Percentiles rank a stretch among this genome's conserved stretches.
Conservation (phyloP, 129 eudicot genomes). For the Flaveria bidentis region DNA sequence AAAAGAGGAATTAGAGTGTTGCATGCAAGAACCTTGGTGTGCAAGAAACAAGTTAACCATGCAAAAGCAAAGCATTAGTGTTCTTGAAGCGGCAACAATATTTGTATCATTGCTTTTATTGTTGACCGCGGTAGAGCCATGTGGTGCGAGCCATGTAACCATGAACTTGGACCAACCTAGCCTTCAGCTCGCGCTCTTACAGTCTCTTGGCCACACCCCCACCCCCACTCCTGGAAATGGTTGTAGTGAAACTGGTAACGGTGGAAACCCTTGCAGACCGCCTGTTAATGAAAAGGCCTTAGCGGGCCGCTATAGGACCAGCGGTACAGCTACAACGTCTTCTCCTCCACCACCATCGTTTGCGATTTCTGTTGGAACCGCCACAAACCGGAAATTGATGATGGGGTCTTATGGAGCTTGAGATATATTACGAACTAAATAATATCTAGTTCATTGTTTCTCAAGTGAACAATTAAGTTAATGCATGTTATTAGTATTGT, state of each 20-base stretch:
- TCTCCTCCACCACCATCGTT: constrained; percentile 5
- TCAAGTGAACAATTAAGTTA: neutral
- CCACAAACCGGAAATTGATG: constrained; percentile 26
- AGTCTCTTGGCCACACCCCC: constrained; percentile 17
- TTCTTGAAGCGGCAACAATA: constrained; percentile 9
- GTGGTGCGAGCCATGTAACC: neutral
- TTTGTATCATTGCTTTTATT: constrained; percentile 1
- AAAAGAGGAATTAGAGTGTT: neutral
- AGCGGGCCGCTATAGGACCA: neutral
- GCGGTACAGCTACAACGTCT: neutral
- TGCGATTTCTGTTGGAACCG: neutral
- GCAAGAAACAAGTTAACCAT: constrained; percentile 20
- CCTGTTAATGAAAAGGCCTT: constrained; percentile 4
- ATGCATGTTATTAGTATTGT: constrained; percentile 4
- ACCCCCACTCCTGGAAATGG: constrained; percentile 27
- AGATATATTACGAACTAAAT: neutral
- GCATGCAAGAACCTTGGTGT: constrained; percentile 11
- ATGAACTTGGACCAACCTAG: constrained; percentile 1
- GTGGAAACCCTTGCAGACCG: constrained; percentile 17
- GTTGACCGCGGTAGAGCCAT: constrained; percentile 21
- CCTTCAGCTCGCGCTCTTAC: constrained; percentile 15
- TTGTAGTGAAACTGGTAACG: constrained; percentile 6
- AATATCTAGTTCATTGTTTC: neutral
- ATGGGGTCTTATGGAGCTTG: constrained; percentile 4
- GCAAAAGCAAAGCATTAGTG: constrained; percentile 21